Percentiles rank a stretch among this genome's conserved stretches.
Evolutionary conservation across 768 basidiomycete species (phyloP).

Genomic region (Sarcodon aspratus): DNA sequence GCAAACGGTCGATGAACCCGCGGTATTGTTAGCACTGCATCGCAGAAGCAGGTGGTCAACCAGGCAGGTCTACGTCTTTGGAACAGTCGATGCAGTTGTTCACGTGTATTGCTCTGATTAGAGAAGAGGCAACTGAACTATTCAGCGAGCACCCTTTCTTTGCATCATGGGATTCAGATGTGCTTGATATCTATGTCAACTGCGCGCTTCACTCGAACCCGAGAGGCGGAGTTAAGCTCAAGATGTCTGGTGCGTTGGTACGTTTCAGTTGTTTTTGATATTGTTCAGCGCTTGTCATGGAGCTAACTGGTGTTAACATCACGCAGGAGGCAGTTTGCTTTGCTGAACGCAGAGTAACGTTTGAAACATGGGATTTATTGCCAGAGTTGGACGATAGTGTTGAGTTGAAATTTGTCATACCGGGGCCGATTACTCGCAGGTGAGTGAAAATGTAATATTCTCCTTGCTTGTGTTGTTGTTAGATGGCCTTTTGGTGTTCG

Average conservation of each 20-base stretch:
- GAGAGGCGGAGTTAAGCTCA: constrained; percentile 38
- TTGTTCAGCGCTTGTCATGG: no score
- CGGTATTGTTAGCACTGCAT: no score
- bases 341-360: constrained; percentile 25
- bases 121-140: constrained; percentile 44
- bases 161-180: constrained; percentile 52
- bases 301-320: no score
- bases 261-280: background rate
- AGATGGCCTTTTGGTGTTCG: background rate
- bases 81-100: no score
- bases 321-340: constrained; percentile 48
- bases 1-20: no score
- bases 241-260: constrained; percentile 47
- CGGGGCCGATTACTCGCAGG: constrained; percentile 28
- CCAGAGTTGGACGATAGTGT: constrained; percentile 36
- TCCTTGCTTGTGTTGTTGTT: background rate
- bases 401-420: constrained; percentile 43
- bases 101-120: constrained; percentile 10
- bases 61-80: no score
- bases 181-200: constrained; percentile 48
- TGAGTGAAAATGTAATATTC: constrained; percentile 11
- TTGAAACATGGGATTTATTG: constrained; percentile 27
- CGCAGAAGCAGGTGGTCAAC: no score
- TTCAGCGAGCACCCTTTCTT: constrained; percentile 58
- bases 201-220: constrained; percentile 34